These are phyloP conservation scores for Nymphaea colorata DNA, from an alignment of 164 flowering plant species.

Conservation along the genomic window DNA sequence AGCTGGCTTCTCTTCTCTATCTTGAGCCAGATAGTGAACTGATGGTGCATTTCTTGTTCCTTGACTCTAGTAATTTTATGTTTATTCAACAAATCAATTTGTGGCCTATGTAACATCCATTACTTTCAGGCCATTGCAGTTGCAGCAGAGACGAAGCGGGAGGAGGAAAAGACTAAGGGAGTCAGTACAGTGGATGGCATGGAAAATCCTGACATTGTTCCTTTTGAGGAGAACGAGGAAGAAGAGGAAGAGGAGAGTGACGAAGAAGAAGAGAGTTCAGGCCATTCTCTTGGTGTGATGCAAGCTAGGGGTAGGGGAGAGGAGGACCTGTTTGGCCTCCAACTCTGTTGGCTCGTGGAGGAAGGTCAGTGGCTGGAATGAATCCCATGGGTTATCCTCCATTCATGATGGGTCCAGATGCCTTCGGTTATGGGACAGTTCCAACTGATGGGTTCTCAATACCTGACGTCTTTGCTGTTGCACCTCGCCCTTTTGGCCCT, in stretches of 20 bases:
- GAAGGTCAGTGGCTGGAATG: conserved; percentile 86
- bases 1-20: conserved; percentile 88
- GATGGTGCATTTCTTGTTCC: conserved; percentile 28
- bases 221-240: conserved; percentile 96
- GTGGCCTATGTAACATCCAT: background rate
- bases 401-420: conserved; percentile 78
- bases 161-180: conserved; percentile 94
- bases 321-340: background rate
- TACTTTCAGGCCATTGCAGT: conserved; percentile 50
- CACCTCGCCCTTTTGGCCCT: conserved; percentile 69
- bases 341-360: conserved; percentile 11
- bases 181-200: conserved; percentile 45
- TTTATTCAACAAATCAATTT: background rate
- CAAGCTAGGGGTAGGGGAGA: conserved; percentile 31
- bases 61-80: background rate
- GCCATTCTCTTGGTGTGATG: conserved; percentile 24
- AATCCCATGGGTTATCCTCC: conserved; percentile 83
- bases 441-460: conserved; percentile 55
- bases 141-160: conserved; percentile 84
- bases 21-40: conserved; percentile 99
- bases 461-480: conserved; percentile 63
- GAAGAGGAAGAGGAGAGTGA: conserved; percentile 95
- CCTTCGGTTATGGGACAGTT: conserved; percentile 62
- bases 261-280: conserved; percentile 66
- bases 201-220: conserved; percentile 90